Conservation (phyloP, 495 filamentous ascomycete genomes). For the Thozetella sp. region DNA sequence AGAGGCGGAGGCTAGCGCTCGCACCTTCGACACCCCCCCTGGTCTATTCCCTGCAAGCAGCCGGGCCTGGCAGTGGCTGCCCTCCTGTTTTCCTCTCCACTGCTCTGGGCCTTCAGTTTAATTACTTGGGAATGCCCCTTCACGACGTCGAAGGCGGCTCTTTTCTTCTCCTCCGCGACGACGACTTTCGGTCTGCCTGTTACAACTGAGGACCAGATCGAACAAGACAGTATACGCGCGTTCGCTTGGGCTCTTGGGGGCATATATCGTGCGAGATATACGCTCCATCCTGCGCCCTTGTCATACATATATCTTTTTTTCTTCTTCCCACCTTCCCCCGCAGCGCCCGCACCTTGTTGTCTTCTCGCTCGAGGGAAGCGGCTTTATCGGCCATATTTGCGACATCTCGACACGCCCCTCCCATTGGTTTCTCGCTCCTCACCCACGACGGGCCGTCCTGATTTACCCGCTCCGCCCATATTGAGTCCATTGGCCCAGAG, state of each 20-base stretch:
- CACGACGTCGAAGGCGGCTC: not conserved
- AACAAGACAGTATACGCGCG: not conserved
- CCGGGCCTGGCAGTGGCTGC: not conserved
- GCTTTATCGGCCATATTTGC: slow-evolving; percentile 31
- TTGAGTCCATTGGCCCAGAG: slow-evolving; percentile 17
- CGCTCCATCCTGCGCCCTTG: not conserved
- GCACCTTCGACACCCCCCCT: not conserved
- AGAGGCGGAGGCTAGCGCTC: not conserved
- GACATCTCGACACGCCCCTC: slow-evolving; percentile 10
- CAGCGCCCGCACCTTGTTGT: not conserved
- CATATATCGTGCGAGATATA: not conserved
- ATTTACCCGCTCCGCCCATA: slow-evolving; percentile 37
- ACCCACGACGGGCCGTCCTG: slow-evolving; percentile 18
- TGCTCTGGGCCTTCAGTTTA: not conserved
- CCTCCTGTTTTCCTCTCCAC: not conserved
- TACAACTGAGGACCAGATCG: no score
- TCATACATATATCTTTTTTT: not conserved
- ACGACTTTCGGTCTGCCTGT: not conserved
- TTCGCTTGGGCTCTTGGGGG: not conserved
- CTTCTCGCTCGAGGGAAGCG: slow-evolving; percentile 9
- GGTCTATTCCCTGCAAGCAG: not conserved
- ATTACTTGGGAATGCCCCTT: not conserved
- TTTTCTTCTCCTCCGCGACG: not conserved
- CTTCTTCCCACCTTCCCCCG: not conserved
- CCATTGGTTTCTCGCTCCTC: slow-evolving; percentile 26